These are phyloP conservation scores for Psidium guajava DNA, from an alignment of 345 rosid species.

Conservation along the genomic window DNA sequence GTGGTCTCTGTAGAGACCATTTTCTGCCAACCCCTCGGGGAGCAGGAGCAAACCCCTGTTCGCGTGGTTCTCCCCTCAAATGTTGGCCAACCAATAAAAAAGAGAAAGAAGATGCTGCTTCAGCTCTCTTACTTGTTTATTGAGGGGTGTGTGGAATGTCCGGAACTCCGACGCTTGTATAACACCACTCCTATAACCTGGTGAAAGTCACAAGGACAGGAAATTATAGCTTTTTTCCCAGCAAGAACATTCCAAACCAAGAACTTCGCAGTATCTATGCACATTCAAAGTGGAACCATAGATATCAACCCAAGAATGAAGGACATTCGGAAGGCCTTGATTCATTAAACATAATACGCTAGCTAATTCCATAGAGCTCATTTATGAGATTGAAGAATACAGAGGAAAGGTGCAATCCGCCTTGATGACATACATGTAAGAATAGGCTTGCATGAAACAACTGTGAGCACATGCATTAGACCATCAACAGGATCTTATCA, in stretches of 20 bases:
- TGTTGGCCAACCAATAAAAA: background rate
- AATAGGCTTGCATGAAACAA: background rate
- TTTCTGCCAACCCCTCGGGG: background rate
- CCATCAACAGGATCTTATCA: background rate
- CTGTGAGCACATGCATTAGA: background rate
- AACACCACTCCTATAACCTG: slow-evolving; percentile 76
- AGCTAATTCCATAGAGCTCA: background rate
- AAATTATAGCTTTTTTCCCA: background rate
- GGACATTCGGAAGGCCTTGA: background rate
- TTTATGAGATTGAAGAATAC: background rate
- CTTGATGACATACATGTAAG: background rate
- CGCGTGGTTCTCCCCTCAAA: background rate
- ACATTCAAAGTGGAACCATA: background rate
- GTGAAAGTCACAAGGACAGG: background rate
- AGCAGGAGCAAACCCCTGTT: background rate
- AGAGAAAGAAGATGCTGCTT: background rate
- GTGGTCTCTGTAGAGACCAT: background rate
- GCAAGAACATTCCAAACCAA: background rate
- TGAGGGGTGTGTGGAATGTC: slow-evolving; percentile 87
- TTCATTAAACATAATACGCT: background rate
- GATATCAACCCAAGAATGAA: background rate
- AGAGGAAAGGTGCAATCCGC: background rate
- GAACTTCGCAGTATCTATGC: background rate
- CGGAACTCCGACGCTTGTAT: slow-evolving; percentile 89
- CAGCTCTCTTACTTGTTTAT: slow-evolving; percentile 49